Evolutionary conservation across 2,329 filamentous ascomycete species (phyloP).

Genomic region (Trichocomaceae sp.): DNA sequence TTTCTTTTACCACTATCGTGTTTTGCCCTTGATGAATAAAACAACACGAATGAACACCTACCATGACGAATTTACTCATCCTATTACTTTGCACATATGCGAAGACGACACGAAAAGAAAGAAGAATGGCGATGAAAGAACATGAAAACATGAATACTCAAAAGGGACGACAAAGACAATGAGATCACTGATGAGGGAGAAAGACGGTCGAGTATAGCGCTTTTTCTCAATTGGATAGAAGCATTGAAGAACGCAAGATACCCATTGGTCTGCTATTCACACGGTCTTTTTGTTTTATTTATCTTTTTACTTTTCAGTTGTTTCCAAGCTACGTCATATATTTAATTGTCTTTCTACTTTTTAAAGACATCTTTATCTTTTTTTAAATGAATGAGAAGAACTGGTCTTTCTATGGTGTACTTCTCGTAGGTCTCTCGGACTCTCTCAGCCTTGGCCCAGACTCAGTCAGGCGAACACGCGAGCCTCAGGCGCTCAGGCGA

Average conservation of each 20-base stretch:
- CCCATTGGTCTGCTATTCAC: constrained; percentile 13
- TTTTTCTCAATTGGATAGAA: constrained; percentile 14
- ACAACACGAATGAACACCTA: background rate
- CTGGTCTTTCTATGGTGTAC: background rate
- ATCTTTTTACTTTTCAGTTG: background rate
- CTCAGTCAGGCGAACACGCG: background rate
- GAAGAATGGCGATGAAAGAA: background rate
- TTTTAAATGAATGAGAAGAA: background rate
- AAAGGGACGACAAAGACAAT: background rate
- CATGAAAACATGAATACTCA: background rate
- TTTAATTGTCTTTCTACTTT: constrained; percentile 3
- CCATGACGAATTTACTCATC: background rate
- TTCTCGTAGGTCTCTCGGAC: background rate
- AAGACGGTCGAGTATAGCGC: background rate
- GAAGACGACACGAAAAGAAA: background rate
- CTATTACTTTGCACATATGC: background rate
- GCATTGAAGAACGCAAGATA: constrained; percentile 14
- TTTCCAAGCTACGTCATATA: background rate
- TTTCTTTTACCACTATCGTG: background rate
- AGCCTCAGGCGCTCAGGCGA: constrained; percentile 5
- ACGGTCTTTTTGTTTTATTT: constrained; percentile 1
- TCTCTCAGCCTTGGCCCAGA: too few species aligned
- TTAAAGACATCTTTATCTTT: background rate
- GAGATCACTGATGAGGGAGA: background rate
- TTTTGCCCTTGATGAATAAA: background rate